Base-by-base conservation (phyloP, 2,329 filamentous ascomycete genomes). In the Sarocladium strictum region DNA sequence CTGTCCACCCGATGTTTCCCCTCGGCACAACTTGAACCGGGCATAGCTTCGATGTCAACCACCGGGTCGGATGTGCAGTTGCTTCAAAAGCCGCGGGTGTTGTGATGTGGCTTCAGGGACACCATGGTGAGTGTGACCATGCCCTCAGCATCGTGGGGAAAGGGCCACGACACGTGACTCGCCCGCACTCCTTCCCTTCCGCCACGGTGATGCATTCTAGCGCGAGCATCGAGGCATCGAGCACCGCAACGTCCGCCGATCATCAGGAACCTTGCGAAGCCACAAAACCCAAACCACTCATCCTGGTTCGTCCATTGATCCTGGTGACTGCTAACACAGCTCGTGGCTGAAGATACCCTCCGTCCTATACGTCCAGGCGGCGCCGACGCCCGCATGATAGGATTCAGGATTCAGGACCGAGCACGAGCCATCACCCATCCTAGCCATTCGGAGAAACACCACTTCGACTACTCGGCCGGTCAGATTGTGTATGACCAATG, bases 381-480 rank as follows among this genome's bases (percentile, higher is more conserved):
- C 15, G 11, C 5, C 23, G 15, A 49, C 43, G 43, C 43, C 43
- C 43, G 43, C 43, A 49, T 4, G 10, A 49, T n/a, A 21, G 43
- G 43, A 49, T 49, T 19, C 43, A 49, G n/a, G 26, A 21, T 21
- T 15, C 27, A 49, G n/a, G 26, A 21, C 12, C 19, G n/a, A 35
- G 27, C 47, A 33, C 47, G 47, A 51, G 29, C 47, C 47, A 29
- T n/a, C 7, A 14, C 5, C 12, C 29, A 12, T 17, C 26, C 47
- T 17, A n/a, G 27, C 23, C 47, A 5, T 29, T 21, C 47, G n/a
- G n/a, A 47, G n/a, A 9, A 23, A 43, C 40, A 23, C 40, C 17
- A 51, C 21, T 26, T 12, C 47, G n/a, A 23, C 10, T 23, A 51
- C 47, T 51, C 29, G 47, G 47, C 47, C 29, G 43, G 47, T 51